Evolutionary conservation across 2,329 filamentous ascomycete genomes (phyloP).

Genomic region (Endothia cerciana): DNA sequence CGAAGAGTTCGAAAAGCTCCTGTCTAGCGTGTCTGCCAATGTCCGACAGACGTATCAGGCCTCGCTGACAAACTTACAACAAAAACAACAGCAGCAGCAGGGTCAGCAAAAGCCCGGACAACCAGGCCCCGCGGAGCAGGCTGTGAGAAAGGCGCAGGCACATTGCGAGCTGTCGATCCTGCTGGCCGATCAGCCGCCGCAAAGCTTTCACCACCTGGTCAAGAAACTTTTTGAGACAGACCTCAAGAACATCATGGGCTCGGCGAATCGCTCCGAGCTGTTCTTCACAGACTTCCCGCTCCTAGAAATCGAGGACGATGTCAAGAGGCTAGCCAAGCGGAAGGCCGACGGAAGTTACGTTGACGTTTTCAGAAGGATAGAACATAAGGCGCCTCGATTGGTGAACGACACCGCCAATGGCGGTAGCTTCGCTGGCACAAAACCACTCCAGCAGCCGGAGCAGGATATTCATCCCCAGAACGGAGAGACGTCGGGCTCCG

Average conservation of each 20-base stretch:
- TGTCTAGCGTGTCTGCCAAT: conserved; percentile 53
- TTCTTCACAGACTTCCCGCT: conserved; percentile 75
- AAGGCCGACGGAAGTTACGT: conserved; percentile 46
- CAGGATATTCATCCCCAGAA: conserved; percentile 25
- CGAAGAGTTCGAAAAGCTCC: conserved; percentile 64
- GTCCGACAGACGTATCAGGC: conserved; percentile 55
- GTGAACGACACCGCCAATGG: conserved; percentile 5
- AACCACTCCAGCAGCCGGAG: conserved; percentile 16
- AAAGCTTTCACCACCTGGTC: conserved; percentile 59
- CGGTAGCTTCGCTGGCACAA: conserved; percentile 4
- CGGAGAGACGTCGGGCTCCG: conserved; percentile 48
- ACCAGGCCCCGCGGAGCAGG: conserved; percentile 43
- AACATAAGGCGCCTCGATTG: conserved; percentile 59
- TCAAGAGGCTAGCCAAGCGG: conserved; percentile 48
- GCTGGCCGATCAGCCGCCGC: conserved; percentile 50
- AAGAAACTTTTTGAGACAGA: conserved; percentile 66
- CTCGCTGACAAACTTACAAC: conserved; percentile 49
- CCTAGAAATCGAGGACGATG: conserved; percentile 67
- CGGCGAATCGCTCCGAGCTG: conserved; percentile 67
- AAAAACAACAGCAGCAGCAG: conserved; percentile 50
- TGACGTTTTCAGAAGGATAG: conserved; percentile 62
- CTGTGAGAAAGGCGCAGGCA: conserved; percentile 50
- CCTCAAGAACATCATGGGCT: conserved; percentile 59
- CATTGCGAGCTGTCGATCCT: conserved; percentile 58
- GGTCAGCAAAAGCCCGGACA: conserved; percentile 42